A percentile compares a stretch with the other conserved stretches of the same genome.
Conservation (phyloP, 352 stramenopile genomes). For the Phytophthora pini region DNA sequence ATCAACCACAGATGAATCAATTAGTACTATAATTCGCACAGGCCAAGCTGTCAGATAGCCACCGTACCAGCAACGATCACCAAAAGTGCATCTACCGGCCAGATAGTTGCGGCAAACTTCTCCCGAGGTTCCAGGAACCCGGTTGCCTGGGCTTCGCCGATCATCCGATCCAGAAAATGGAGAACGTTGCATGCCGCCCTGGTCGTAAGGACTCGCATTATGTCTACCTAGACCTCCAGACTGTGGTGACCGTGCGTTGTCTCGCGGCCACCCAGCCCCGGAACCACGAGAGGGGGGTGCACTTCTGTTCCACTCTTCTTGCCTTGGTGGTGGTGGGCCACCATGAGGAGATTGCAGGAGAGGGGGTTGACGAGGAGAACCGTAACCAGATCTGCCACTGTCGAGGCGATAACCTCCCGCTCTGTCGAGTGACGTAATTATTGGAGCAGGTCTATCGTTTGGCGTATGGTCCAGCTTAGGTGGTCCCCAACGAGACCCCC, state of each 20-base stretch:
- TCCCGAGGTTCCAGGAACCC: constrained; percentile 48
- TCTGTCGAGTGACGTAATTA: constrained; percentile 50
- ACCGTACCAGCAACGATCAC: constrained; percentile 84
- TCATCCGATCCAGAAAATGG: constrained; percentile 40
- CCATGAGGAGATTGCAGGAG: constrained; percentile 32
- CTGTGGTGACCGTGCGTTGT: constrained; percentile 34
- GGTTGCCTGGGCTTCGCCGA: constrained; percentile 40
- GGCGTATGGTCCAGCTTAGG: constrained; percentile 42
- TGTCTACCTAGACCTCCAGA: constrained; percentile 37
- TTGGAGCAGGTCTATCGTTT: constrained; percentile 53
- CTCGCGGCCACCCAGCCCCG: constrained; percentile 32
- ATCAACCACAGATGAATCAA: constrained; percentile 12
- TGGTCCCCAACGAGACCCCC: constrained; percentile 74
- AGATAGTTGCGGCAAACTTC: constrained; percentile 85
- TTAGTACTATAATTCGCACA: constrained; percentile 24
- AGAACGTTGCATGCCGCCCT: constrained; percentile 27
- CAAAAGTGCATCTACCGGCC: constrained; percentile 72
- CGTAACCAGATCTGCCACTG: constrained; percentile 34
- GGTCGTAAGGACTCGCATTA: constrained; percentile 26
- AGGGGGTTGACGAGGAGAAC: constrained; percentile 30
- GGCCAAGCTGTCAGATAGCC: constrained; percentile 16
- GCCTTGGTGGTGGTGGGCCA: constrained; percentile 21
- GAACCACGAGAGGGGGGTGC: constrained; percentile 25
- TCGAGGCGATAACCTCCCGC: constrained; percentile 26
- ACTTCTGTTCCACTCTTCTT: constrained; percentile 45